These are phyloP conservation scores for Lactuca sativa DNA, from an alignment of 129 eudicot species.

Conservation along the genomic window DNA sequence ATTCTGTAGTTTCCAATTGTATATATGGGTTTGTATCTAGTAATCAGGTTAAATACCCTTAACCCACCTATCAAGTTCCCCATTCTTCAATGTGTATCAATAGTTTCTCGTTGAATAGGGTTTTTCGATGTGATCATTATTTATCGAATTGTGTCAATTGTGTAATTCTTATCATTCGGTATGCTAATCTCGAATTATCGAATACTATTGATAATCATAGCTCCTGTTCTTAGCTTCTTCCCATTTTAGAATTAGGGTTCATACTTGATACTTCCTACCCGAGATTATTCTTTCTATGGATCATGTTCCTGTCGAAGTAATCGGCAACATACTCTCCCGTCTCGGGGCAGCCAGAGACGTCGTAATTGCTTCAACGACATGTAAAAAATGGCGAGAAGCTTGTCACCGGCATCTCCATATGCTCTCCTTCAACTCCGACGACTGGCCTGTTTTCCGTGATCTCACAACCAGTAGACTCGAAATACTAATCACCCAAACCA, in stretches of 20 bases:
- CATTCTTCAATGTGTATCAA: background rate
- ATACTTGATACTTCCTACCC: background rate
- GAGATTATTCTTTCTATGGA: conserved; percentile 42
- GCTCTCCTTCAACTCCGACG: conserved; percentile 69
- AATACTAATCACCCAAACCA: conserved; percentile 70
- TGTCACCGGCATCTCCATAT: conserved; percentile 64
- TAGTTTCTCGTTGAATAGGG: background rate
- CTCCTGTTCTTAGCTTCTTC: background rate
- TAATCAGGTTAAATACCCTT: background rate
- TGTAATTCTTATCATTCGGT: background rate
- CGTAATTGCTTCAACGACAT: conserved; percentile 70
- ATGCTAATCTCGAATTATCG: background rate
- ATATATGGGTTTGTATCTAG: background rate
- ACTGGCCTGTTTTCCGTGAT: conserved; percentile 76
- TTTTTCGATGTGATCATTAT: background rate
- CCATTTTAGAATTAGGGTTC: conserved; percentile 25
- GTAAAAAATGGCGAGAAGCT: conserved; percentile 77
- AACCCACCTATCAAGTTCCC: background rate
- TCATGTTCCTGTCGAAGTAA: conserved; percentile 71
- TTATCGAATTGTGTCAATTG: background rate
- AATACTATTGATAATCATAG: background rate
- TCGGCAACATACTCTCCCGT: conserved; percentile 75
- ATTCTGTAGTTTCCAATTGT: conserved; percentile 12
- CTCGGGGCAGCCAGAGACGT: conserved; percentile 80
- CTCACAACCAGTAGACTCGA: conserved; percentile 63